These are phyloP conservation scores for Fusarium verrucosum DNA, from an alignment of 2,329 filamentous ascomycete species.

Conservation along the genomic window DNA sequence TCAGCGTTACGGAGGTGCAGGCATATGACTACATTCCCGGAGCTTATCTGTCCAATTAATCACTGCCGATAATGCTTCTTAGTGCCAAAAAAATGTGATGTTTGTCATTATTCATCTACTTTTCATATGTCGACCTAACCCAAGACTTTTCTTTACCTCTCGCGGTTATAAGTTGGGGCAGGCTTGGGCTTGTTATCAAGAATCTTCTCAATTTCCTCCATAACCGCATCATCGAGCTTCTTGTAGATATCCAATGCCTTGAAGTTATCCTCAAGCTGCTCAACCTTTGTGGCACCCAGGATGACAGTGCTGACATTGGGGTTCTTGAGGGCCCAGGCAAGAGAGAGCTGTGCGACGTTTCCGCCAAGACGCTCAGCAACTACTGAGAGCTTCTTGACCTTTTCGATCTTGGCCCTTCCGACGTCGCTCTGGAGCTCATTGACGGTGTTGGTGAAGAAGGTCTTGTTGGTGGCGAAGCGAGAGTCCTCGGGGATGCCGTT, in stretches of 20 bases:
- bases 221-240: constrained; percentile 33
- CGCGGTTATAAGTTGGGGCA: constrained; percentile 26
- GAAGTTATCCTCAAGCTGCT: constrained; percentile 42
- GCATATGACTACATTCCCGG: background rate
- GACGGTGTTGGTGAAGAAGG: constrained; percentile 29
- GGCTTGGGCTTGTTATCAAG: constrained; percentile 37
- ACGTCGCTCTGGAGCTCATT: constrained; percentile 25
- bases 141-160: constrained; percentile 21
- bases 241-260: constrained; percentile 36
- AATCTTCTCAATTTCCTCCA: constrained; percentile 40
- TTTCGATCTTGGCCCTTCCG: constrained; percentile 43
- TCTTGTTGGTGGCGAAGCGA: constrained; percentile 56
- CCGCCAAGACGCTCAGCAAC: constrained; percentile 42
- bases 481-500: constrained; percentile 64
- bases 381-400: constrained; percentile 38
- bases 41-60: background rate
- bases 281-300: constrained; percentile 42
- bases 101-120: background rate
- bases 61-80: background rate
- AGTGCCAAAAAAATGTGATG: background rate
- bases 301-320: constrained; percentile 45
- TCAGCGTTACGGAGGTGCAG: too few relatives aligned
- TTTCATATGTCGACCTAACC: background rate
- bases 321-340: constrained; percentile 43
- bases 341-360: constrained; percentile 38